Evolutionary conservation across 2,329 filamentous ascomycete species (phyloP), one percentile per base, ranked within the genome.

Genomic region (Sporothrix pseudoabietina): DNA sequence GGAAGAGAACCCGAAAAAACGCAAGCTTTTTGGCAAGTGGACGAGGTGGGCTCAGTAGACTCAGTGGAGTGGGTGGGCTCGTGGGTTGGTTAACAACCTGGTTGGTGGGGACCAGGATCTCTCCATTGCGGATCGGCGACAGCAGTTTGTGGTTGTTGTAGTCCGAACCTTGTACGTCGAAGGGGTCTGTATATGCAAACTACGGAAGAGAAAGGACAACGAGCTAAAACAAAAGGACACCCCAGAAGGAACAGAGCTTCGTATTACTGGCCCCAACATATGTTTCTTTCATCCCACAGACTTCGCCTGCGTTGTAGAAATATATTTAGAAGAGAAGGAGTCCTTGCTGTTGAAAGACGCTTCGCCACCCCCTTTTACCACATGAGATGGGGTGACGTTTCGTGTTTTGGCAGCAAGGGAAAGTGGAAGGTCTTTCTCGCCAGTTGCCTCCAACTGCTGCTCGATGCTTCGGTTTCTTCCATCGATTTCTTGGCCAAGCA

Each of bases 301-400:
- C 2, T 30, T 30, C 2, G 22, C 32, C 10, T 57, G n/a, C 10
- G 22, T 30, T 49, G 14, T 19, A 14, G 16, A 49, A 14, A 57
- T 14, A 54, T 8, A 54, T 26, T 26, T 26, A 54, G 16, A 22
- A 54, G n/a, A 54, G n/a, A 10, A n/a, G 52, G 12, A 44, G 6
- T 44, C 12, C 6, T 10, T 8, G 41, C 1, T 16, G 52, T 30
- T 3, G n/a, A 59, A 30, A 30, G 12, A 4, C 55, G 14, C 55
- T 59, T 59, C 55, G 57, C 57, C 57, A 61, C 57, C 57, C 57
- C 57, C 57, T 61, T 61, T 61, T 41, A 19, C 32, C 16, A 10
- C 19, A 2, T 41, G 16, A 30, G 32, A 61, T 61, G 57, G 57
- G 57, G 32, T 61, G 57, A 61, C 57, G 57, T 61, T 41, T 57